phyloP scores from a whole-genome alignment of 805 yeast species.

The Henningerozyma blattae region DNA sequence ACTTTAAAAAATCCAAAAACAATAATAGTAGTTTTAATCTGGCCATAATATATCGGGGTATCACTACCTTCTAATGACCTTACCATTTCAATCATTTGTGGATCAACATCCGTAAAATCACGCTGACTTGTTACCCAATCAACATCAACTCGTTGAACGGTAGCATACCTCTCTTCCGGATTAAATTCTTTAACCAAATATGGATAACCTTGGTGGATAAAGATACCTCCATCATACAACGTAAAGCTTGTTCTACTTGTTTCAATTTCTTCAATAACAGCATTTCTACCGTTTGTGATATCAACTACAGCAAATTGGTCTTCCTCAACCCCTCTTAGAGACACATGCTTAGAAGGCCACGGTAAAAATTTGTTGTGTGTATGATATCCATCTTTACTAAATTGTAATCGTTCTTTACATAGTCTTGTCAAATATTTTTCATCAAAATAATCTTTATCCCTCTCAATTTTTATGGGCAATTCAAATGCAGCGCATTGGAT shows the following conservation, averaged over 20 bases:
- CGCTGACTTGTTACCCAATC: constrained; percentile 91
- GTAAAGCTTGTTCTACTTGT: constrained; percentile 84
- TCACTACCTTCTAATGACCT: constrained; percentile 39
- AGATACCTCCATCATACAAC: constrained; percentile 83
- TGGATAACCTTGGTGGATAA: constrained; percentile 86
- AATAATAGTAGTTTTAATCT: constrained; percentile 52
- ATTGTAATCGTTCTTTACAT: constrained; percentile 29
- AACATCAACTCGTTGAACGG: constrained; percentile 78
- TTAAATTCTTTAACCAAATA: constrained; percentile 79
- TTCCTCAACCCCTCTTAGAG: constrained; percentile 75
- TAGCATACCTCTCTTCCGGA: constrained; percentile 66
- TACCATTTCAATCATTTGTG: constrained; percentile 54
- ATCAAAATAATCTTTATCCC: constrained; percentile 47
- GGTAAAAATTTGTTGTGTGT: constrained; percentile 55
- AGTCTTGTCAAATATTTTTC: constrained; percentile 21
- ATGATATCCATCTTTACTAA: constrained; percentile 37
- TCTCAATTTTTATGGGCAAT: constrained; percentile 43
- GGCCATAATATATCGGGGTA: constrained; percentile 66
- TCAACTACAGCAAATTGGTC: constrained; percentile 83
- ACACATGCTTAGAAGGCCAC: constrained; percentile 67
- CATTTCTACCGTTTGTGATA: constrained; percentile 61
- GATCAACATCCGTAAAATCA: constrained; percentile 90
- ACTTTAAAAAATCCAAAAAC: constrained; percentile 93
- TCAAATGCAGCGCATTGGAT: constrained; percentile 93
- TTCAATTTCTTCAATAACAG: constrained; percentile 81